Conservation (phyloP, 164 flowering plant genomes). For the Piper betle region DNA sequence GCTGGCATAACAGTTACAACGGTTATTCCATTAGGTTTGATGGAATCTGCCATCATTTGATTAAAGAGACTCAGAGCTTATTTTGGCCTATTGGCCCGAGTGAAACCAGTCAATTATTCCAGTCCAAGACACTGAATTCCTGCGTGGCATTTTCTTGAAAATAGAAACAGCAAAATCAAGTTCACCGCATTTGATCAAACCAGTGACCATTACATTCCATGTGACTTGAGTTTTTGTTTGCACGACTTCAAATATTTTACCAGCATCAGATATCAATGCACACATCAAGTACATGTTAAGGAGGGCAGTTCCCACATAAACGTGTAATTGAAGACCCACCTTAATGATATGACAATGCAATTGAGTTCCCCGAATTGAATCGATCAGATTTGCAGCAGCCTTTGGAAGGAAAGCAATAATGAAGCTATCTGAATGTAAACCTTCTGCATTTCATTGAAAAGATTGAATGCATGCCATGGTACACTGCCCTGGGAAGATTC, state of each 20-base stretch:
- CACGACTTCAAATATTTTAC: slow-evolving; percentile 13
- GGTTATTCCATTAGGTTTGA: slow-evolving; percentile 14
- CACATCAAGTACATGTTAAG: slow-evolving; percentile 13
- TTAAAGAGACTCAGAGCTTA: slow-evolving; percentile 13
- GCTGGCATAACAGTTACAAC: slow-evolving; percentile 14
- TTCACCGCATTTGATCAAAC: slow-evolving; percentile 16
- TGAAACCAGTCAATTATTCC: slow-evolving; percentile 20
- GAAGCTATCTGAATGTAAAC: slow-evolving; percentile 8
- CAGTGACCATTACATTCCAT: slow-evolving; percentile 20
- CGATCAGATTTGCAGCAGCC: slow-evolving; percentile 14
- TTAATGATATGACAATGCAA: slow-evolving; percentile 11
- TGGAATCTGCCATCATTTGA: slow-evolving; percentile 9
- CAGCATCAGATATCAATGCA: slow-evolving; percentile 8
- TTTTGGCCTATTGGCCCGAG: slow-evolving; percentile 6
- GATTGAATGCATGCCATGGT: slow-evolving; percentile 15
- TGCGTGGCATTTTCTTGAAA: slow-evolving; percentile 12
- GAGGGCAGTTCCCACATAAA: slow-evolving; percentile 18
- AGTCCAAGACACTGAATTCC: slow-evolving; percentile 17
- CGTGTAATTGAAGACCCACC: slow-evolving; percentile 13
- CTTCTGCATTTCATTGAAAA: slow-evolving; percentile 11
- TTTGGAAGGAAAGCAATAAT: slow-evolving; percentile 18
- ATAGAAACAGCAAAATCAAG: slow-evolving; percentile 9
- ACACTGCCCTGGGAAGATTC: slow-evolving; percentile 10
- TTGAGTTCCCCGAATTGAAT: slow-evolving; percentile 12
- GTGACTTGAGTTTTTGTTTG: slow-evolving; percentile 12